phyloP scores from a whole-genome alignment of 805 yeast genomes.

The Candida tallmaniae region DNA sequence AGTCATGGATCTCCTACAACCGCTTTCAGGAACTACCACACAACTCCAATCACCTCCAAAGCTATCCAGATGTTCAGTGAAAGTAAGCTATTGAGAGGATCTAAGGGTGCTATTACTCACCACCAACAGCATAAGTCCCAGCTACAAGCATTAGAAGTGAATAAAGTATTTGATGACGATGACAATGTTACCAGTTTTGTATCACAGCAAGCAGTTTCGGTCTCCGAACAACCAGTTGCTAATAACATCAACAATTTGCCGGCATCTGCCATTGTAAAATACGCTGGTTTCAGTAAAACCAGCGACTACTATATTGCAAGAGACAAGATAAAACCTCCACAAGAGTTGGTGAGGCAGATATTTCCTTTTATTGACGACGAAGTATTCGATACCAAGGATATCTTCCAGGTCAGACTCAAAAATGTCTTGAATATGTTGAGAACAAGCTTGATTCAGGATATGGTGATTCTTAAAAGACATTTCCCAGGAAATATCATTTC shows the following conservation, averaged over 20 bases:
- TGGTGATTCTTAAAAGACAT: constrained; percentile 19
- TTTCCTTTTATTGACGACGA: constrained; percentile 24
- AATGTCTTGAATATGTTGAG: constrained; percentile 17
- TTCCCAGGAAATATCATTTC: constrained; percentile 22
- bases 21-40: not conserved
- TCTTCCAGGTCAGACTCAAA: constrained; percentile 11
- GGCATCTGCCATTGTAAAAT: constrained; percentile 10
- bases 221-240: constrained; percentile 9
- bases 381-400: constrained; percentile 6
- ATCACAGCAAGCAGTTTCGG: constrained; percentile 10
- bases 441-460: constrained; percentile 24
- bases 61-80: constrained; percentile 11
- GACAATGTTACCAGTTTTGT: constrained; percentile 18
- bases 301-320: constrained; percentile 17
- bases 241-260: constrained; percentile 12
- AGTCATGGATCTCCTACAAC: not conserved
- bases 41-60: not conserved
- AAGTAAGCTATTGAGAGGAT: constrained; percentile 19
- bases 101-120: constrained; percentile 18
- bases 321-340: constrained; percentile 21
- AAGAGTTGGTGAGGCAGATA: constrained; percentile 18
- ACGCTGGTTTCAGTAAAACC: constrained; percentile 20
- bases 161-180: constrained; percentile 14
- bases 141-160: constrained; percentile 15
- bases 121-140: constrained; percentile 25